phyloP scores from a whole-genome alignment of 192 early-diverging fungal genomes.

The Coemansia sp. region DNA sequence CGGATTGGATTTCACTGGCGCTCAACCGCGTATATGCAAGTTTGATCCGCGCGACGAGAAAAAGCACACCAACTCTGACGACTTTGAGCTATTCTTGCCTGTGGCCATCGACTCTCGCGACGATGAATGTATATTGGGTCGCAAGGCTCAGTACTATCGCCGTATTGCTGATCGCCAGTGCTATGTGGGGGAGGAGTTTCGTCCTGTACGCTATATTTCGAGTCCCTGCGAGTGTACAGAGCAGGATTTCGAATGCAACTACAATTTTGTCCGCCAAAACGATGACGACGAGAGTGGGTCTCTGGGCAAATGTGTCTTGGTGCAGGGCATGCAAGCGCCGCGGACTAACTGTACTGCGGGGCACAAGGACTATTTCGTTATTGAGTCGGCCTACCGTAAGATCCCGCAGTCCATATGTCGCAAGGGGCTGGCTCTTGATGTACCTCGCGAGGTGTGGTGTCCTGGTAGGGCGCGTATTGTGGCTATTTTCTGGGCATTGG shows the following conservation, averaged over 20 bases:
- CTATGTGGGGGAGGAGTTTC: conserved; percentile 70
- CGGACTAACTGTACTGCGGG: conserved; percentile 57
- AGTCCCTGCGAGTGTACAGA: conserved; percentile 72
- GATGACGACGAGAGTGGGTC: conserved; percentile 9
- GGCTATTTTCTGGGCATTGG: conserved; percentile 41
- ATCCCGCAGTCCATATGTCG: conserved; percentile 81
- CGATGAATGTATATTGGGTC: conserved; percentile 65
- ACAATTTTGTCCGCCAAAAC: conserved; percentile 72
- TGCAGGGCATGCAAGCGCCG: conserved; percentile 58
- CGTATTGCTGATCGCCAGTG: conserved; percentile 67
- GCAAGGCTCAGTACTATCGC: conserved; percentile 69
- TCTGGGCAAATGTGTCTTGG: conserved; percentile 62
- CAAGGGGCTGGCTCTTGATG: conserved; percentile 64
- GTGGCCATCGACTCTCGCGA: conserved; percentile 36
- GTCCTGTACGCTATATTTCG: conserved; percentile 55
- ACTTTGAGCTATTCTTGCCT: conserved; percentile 71
- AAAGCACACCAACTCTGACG: conserved; percentile 50
- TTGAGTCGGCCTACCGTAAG: conserved; percentile 84
- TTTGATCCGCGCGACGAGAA: conserved; percentile 39
- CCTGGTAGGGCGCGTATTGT: conserved; percentile 57
- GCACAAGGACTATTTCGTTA: conserved; percentile 61
- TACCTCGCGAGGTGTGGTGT: conserved; percentile 61
- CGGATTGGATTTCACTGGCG: conserved; percentile 50
- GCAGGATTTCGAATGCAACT: conserved; percentile 89
- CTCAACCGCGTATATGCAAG: conserved; percentile 48